phyloP scores from a whole-genome alignment of 805 yeast species.

The Schizosaccharomyces lindneri region DNA sequence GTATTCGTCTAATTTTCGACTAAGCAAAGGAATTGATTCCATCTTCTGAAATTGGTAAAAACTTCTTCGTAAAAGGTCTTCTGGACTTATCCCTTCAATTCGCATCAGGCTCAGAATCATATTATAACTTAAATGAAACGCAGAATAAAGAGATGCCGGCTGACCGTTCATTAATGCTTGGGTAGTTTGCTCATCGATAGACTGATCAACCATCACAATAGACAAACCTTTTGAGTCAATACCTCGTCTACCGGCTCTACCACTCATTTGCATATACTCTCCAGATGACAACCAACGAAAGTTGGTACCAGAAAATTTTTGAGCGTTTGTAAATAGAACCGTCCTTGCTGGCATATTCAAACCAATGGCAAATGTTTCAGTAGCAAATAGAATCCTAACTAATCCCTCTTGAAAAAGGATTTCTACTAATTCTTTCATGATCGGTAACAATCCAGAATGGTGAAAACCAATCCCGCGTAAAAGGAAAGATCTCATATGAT shows the following conservation, averaged over 20 bases:
- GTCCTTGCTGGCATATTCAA: slow-evolving; percentile 98
- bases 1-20: slow-evolving; percentile 32
- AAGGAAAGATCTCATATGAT: slow-evolving; percentile 65
- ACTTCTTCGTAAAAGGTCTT: slow-evolving; percentile 81
- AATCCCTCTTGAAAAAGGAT: slow-evolving; percentile 91
- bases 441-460: slow-evolving; percentile 88
- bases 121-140: slow-evolving; percentile 89
- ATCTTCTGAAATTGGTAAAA: slow-evolving; percentile 90
- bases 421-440: slow-evolving; percentile 82
- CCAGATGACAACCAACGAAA: slow-evolving; percentile 99
- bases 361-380: slow-evolving; percentile 95
- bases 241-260: slow-evolving; percentile 99
- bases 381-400: slow-evolving; percentile 80
- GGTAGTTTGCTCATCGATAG: slow-evolving; percentile 97
- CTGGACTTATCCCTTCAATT: slow-evolving; percentile 97
- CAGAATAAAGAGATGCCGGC: slow-evolving; percentile 90
- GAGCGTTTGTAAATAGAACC: slow-evolving; percentile 86
- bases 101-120: slow-evolving; percentile 90
- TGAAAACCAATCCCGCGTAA: slow-evolving; percentile 95
- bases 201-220: slow-evolving; percentile 96
- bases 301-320: slow-evolving; percentile 95
- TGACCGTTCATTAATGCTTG: slow-evolving; percentile 99
- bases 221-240: slow-evolving; percentile 97
- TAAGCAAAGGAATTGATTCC: slow-evolving; percentile 66
- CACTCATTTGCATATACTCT: slow-evolving; percentile 98